Evolutionary conservation across 1,284 basidiomycete genomes (phyloP).

Genomic region (Cutaneotrichosporon cyanovorans): DNA sequence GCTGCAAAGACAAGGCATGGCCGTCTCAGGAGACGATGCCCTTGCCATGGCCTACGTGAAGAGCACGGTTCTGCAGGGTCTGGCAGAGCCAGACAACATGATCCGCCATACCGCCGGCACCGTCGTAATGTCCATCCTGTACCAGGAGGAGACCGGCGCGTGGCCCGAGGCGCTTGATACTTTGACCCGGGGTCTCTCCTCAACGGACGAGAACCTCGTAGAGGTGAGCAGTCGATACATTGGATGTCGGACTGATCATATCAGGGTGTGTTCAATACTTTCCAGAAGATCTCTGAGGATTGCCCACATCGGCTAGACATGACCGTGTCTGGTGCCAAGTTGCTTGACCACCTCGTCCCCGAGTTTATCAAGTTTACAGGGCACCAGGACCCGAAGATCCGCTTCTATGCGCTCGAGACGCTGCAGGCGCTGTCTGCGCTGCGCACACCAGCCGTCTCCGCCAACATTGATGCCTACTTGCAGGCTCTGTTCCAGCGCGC

Average conservation of each 20-base stretch:
- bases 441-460: slow-evolving; percentile 70
- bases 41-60: slow-evolving; percentile 69
- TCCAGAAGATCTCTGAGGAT: slow-evolving; percentile 95
- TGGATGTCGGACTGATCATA: not conserved
- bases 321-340: slow-evolving; percentile 70
- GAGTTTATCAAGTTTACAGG: slow-evolving; percentile 83
- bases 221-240: slow-evolving; percentile 58
- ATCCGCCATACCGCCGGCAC: slow-evolving; percentile 86
- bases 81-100: slow-evolving; percentile 70
- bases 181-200: slow-evolving; percentile 69
- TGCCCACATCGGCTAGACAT: slow-evolving; percentile 92
- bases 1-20: slow-evolving; percentile 22
- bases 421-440: slow-evolving; percentile 88
- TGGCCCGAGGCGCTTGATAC: slow-evolving; percentile 88
- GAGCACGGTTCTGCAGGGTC: slow-evolving; percentile 67
- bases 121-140: slow-evolving; percentile 79
- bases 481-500: slow-evolving; percentile 89
- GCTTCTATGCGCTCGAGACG: slow-evolving; percentile 86
- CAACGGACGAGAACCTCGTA: slow-evolving; percentile 62
- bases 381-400: slow-evolving; percentile 64
- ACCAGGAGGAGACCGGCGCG: slow-evolving; percentile 72
- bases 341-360: slow-evolving; percentile 89
- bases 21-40: slow-evolving; percentile 25
- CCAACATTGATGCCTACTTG: slow-evolving; percentile 89
- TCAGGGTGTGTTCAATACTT: slow-evolving; percentile 86